These are phyloP conservation scores for thale cress (Arabidopsis thaliana) DNA, from an alignment of 345 rosid genomes.

Conservation along the genomic window DNA sequence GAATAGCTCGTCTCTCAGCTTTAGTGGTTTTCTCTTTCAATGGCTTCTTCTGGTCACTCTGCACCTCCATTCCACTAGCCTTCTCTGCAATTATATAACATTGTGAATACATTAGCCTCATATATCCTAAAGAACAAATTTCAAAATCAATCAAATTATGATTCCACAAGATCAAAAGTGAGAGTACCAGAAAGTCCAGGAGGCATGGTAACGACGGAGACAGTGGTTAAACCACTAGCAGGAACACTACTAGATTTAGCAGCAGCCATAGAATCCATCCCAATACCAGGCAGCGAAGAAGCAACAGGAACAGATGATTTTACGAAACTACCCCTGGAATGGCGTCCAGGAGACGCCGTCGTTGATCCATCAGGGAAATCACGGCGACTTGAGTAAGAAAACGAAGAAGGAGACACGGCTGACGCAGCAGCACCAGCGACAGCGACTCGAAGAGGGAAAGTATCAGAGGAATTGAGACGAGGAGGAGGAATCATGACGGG, in stretches of 20 bases:
- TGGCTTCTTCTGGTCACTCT: conserved; percentile 59
- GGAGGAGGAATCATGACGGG: conserved; percentile 96
- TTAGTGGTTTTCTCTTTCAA: conserved; percentile 84
- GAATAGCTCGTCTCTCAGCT: conserved; percentile 93
- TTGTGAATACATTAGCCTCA: conserved; percentile 25
- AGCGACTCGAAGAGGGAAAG: conserved; percentile 46
- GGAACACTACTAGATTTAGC: conserved; percentile 71
- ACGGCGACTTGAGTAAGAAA: conserved; percentile 48
- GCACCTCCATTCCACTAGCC: conserved; percentile 56
- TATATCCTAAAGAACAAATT: conserved; percentile 2
- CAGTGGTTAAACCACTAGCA: conserved; percentile 67
- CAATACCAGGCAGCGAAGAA: conserved; percentile 51
- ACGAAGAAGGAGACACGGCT: conserved; percentile 50
- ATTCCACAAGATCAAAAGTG: neutral
- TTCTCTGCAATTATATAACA: conserved; percentile 54
- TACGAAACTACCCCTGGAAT: conserved; percentile 48
- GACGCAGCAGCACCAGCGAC: conserved; percentile 21
- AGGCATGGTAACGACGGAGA: conserved; percentile 67
- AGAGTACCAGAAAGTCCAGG: conserved; percentile 61
- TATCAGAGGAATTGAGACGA: conserved; percentile 66
- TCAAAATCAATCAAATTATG: neutral
- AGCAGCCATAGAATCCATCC: conserved; percentile 47
- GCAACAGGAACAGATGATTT: conserved; percentile 44
- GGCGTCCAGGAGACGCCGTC: conserved; percentile 51
- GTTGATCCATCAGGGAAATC: conserved; percentile 47